Percentiles rank a stretch among this genome's conserved stretches.
Evolutionary conservation across 2,329 filamentous ascomycete genomes (phyloP).

Genomic region (Colletotrichum higginsianum): DNA sequence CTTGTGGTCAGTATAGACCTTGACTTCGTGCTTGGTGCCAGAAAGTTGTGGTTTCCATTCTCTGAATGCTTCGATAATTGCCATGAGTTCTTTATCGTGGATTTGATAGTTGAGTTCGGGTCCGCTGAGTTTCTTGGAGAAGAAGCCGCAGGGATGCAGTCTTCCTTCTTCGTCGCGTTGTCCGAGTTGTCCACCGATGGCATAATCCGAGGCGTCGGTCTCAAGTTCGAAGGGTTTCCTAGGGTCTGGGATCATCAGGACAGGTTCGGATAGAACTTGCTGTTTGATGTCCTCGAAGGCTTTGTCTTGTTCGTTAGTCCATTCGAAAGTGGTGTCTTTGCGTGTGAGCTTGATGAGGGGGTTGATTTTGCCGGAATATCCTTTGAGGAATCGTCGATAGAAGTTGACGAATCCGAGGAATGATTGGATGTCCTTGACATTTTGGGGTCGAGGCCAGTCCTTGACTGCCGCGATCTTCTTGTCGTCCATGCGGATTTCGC

Average conservation of each 20-base stretch:
- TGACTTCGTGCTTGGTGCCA: not conserved
- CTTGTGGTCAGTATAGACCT: not conserved
- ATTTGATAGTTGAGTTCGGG: not conserved
- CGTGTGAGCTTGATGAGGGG: too few relatives aligned
- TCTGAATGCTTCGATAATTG: conserved; percentile 27
- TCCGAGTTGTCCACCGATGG: too few relatives aligned
- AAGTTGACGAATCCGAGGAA: not conserved
- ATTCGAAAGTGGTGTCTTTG: too few relatives aligned
- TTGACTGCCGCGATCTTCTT: not conserved
- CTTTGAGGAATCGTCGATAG: not conserved
- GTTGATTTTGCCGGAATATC: not conserved
- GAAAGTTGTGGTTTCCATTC: conserved; percentile 18
- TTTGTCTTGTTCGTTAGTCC: too few relatives aligned
- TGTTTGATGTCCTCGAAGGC: too few relatives aligned
- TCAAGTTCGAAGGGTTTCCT: too few relatives aligned
- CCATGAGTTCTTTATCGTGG: conserved; percentile 31
- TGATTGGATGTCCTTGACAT: not conserved
- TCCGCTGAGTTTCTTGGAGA: not conserved
- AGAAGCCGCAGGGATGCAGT: too few relatives aligned
- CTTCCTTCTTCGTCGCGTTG: too few relatives aligned
- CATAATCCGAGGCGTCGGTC: too few relatives aligned
- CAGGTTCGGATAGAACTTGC: too few relatives aligned
- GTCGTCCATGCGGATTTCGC: not conserved
- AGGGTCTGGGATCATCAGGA: too few relatives aligned
- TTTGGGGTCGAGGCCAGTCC: not conserved